phyloP scores from a whole-genome alignment of 2,329 filamentous ascomycete genomes.

The Alternaria postmessia region DNA sequence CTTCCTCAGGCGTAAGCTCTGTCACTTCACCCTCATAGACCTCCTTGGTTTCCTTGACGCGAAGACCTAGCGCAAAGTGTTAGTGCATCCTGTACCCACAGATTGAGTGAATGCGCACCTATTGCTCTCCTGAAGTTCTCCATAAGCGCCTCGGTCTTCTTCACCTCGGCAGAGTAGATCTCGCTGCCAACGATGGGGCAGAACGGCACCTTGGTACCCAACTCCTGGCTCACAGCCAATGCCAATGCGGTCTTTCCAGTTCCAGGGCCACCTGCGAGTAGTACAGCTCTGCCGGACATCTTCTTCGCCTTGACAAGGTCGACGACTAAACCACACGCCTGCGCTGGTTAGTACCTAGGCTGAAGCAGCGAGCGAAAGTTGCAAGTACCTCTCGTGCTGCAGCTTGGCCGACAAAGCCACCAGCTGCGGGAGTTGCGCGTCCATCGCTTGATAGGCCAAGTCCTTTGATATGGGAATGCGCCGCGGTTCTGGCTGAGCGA shows the following conservation, averaged over 20 bases:
- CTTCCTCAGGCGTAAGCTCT: conserved; percentile 96
- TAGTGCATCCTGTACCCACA: background rate
- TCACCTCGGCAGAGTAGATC: conserved; percentile 96
- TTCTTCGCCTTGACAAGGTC: conserved; percentile 96
- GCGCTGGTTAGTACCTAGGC: conserved; percentile 19
- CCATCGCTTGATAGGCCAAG: conserved; percentile 86
- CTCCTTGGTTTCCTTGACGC: conserved; percentile 98
- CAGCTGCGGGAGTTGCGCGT: conserved; percentile 74
- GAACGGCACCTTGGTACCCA: conserved; percentile 98
- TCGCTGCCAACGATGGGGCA: conserved; percentile 98
- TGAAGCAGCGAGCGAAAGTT: background rate
- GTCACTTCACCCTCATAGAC: conserved; percentile 99
- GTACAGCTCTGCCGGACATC: conserved; percentile 93
- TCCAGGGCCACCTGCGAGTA: conserved; percentile 89
- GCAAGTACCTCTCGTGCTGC: conserved; percentile 81
- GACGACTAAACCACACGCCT: conserved; percentile 95
- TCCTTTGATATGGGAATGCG: conserved; percentile 97
- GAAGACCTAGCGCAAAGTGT: conserved; percentile 63
- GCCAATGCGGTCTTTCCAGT: conserved; percentile 98
- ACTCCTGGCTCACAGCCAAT: conserved; percentile 92
- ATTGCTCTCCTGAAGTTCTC: conserved; percentile 98
- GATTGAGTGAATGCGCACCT: conserved; percentile 60
- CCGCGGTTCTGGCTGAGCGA: conserved; percentile 79
- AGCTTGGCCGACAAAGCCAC: conserved; percentile 87
- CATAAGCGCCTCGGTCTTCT: conserved; percentile 99